These are phyloP conservation scores for Triangularia setosa DNA, from an alignment of 2,329 filamentous ascomycete species.

Conservation along the genomic window DNA sequence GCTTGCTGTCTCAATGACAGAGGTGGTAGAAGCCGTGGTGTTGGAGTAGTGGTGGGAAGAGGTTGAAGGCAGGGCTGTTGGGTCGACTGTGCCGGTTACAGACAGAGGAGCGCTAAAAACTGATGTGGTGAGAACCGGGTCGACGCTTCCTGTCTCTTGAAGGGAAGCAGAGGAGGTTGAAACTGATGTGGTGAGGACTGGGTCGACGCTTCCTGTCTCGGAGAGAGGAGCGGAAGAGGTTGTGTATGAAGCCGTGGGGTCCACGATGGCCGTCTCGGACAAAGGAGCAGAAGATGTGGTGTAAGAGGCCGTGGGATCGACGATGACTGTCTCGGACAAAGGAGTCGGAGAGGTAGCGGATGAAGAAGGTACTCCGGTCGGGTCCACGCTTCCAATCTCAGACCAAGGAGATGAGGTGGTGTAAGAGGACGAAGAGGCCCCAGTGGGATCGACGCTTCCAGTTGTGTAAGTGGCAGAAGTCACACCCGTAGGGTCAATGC, in stretches of 20 bases:
- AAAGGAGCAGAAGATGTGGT: neutral
- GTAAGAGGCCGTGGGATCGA: neutral
- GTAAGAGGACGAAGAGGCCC: neutral
- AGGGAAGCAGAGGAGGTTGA: neutral
- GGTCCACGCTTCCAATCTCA: neutral
- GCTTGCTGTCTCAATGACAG: neutral
- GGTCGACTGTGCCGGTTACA: neutral
- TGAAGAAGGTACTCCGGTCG: neutral
- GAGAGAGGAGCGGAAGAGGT: neutral
- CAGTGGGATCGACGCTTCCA: neutral
- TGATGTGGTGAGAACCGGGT: neutral
- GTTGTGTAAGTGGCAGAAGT: neutral
- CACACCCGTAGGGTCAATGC: neutral
- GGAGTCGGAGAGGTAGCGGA: neutral
- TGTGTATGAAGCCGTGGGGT: neutral
- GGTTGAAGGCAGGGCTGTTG: neutral
- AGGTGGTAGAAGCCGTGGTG: neutral
- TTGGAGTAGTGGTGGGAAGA: neutral
- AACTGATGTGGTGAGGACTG: neutral
- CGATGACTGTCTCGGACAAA: neutral
- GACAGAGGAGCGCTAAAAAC: neutral
- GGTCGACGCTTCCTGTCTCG: neutral
- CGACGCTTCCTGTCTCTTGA: neutral
- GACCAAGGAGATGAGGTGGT: neutral
- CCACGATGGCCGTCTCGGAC: neutral